Percentiles rank a stretch among this genome's conserved stretches.
Conservation (phyloP, 2,329 filamentous ascomycete genomes). For the Cladosporium oxysporum region DNA sequence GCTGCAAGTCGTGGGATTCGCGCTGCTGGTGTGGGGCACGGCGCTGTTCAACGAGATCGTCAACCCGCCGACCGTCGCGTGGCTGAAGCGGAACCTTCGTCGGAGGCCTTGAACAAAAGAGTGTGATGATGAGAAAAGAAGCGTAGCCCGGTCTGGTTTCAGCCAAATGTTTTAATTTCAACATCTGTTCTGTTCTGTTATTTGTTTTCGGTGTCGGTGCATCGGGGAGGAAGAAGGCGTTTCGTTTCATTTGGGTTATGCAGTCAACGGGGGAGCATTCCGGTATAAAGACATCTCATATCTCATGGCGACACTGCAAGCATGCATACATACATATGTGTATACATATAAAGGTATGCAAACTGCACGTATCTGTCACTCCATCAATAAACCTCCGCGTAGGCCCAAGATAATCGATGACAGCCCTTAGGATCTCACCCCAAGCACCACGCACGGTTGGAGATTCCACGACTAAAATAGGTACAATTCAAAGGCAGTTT, state of each 20-base stretch:
- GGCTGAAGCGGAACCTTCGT: constrained; percentile 26
- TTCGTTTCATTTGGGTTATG: neutral
- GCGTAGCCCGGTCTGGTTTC: no score
- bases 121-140: no score
- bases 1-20: constrained; percentile 89
- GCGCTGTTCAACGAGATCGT: constrained; percentile 95
- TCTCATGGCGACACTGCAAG: no score
- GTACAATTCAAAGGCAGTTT: no score
- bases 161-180: no score
- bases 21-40: constrained; percentile 88
- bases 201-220: neutral
- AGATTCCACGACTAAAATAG: no score
- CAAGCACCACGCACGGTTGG: no score
- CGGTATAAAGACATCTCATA: no score
- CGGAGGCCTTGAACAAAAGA: constrained; percentile 6
- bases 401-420: no score
- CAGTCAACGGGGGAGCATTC: neutral
- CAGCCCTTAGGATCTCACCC: no score
- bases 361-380: neutral
- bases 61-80: constrained; percentile 62
- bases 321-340: neutral
- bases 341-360: neutral
- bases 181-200: no score
- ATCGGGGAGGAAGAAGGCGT: neutral
- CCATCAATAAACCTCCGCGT: neutral